Conservation (phyloP, 371 early-diverging fungal genomes). For the Batrachochytrium dendrobatidis region DNA sequence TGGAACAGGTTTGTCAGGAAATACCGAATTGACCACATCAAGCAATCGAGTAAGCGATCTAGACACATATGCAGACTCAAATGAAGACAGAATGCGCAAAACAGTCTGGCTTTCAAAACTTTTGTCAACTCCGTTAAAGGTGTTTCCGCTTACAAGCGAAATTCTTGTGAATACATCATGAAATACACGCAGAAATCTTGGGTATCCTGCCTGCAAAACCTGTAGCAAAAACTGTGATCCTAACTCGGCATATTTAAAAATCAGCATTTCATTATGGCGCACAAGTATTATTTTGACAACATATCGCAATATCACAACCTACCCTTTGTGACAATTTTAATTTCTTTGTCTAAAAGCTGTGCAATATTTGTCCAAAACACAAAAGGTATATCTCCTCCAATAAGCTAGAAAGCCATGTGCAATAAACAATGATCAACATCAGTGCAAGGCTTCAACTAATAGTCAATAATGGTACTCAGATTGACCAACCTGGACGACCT, state of each 20-base stretch:
- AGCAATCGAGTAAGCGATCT: constrained; percentile 54
- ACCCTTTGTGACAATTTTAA: constrained; percentile 10
- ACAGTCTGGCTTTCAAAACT: constrained; percentile 61
- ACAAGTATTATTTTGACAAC: neutral
- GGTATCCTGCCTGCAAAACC: constrained; percentile 67
- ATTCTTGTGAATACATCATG: constrained; percentile 71
- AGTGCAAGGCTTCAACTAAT: no score
- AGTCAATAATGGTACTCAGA: neutral
- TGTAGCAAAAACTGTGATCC: constrained; percentile 53
- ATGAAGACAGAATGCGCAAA: constrained; percentile 56
- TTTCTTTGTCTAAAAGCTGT: constrained; percentile 8
- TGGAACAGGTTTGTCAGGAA: constrained; percentile 43
- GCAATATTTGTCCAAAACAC: constrained; percentile 6
- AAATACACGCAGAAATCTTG: constrained; percentile 61
- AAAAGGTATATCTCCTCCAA: neutral
- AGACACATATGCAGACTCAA: constrained; percentile 61
- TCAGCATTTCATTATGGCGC: neutral
- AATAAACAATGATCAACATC: no score
- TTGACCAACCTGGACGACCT: constrained; percentile 24
- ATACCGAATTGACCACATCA: constrained; percentile 53
- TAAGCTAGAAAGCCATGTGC: no score
- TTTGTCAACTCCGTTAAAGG: constrained; percentile 6
- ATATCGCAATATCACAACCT: neutral
- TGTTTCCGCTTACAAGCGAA: constrained; percentile 45
- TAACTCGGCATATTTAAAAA: constrained; percentile 5